Evolutionary conservation across 1,139 yeast species (phyloP).

Genomic region (Yamadazyma siamensis): DNA sequence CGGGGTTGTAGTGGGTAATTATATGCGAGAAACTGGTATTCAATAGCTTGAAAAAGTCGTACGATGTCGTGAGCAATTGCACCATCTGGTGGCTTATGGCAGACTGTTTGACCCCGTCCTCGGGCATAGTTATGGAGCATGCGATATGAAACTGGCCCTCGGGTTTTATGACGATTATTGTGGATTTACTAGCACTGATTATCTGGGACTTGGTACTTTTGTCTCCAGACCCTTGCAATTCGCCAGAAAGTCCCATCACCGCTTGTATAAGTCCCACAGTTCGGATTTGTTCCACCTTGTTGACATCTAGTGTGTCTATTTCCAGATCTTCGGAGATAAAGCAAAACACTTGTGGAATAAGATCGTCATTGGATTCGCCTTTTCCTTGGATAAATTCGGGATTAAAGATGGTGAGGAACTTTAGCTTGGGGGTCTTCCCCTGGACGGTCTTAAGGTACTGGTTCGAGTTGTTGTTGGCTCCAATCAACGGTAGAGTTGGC

Average conservation of each 20-base stretch:
- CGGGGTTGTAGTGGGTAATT: conserved; percentile 15
- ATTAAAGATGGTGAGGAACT: conserved; percentile 21
- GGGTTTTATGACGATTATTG: conserved; percentile 24
- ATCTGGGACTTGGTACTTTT: conserved; percentile 14
- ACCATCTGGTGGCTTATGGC: conserved; percentile 27
- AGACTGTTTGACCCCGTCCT: conserved; percentile 17
- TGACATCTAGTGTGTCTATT: conserved; percentile 11
- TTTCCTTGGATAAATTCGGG: conserved; percentile 18
- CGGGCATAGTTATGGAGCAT: conserved; percentile 21
- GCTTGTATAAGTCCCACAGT: conserved; percentile 40
- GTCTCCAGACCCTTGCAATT: conserved; percentile 5
- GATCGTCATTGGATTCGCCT: conserved; percentile 26
- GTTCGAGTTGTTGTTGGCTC: conserved; percentile 5
- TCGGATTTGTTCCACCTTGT: conserved; percentile 25
- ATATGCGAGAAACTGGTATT: conserved; percentile 24
- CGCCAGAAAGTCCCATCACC: conserved; percentile 18
- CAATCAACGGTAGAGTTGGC: conserved; percentile 14
- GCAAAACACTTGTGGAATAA: conserved; percentile 28
- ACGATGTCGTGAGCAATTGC: conserved; percentile 20
- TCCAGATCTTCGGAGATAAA: conserved; percentile 20
- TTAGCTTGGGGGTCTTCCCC: conserved; percentile 13
- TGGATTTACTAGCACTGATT: conserved; percentile 25
- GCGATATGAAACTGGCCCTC: conserved; percentile 27
- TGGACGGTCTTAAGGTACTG: conserved; percentile 14
- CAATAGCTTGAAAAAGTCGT: conserved; percentile 24